Base-by-base conservation (phyloP, 2,329 filamentous ascomycete genomes). In the Neofusicoccum kwambonambiense region DNA sequence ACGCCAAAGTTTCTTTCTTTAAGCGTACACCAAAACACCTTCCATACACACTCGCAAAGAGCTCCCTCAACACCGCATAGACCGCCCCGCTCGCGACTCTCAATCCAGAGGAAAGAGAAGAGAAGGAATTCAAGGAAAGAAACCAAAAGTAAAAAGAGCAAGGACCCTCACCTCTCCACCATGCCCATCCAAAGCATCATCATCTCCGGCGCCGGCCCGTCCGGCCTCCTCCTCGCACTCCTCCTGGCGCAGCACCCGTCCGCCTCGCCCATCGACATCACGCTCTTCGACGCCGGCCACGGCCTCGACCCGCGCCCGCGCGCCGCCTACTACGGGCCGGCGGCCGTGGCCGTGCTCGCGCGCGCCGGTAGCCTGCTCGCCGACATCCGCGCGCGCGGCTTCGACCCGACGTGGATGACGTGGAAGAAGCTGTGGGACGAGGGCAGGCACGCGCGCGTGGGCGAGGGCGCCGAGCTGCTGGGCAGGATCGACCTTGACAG, bases 321-420 rank as follows among this genome's bases (percentile, higher is more conserved):
- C 34, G 87, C 87, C 13, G 84, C 86, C 2, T 85, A 88, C 73
- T 89, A 88, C 71, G 85, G 83, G 3, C 80, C 84, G 0, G 81
- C 86, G 0, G 86, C 86, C 1, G 82, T 86, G 49, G 83, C 83
- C 44, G 86, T 87, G 65, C 80, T 90, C 56, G 72, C 78, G 45
- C 81, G 84, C n/a, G 87, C 87, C 0, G 87, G 87, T 0, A 81
- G 11, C 6, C 22, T 89, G 11, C 75, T 89, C 17, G 80, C 82
- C n/a, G 80, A 83, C 69, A 76, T 84, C 13, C 77, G 77, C 22
- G 70, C 72, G 8, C 72, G 76, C 17, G 80, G 82, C 31, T 76
- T 83, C 62, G 27, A 27, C 35, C 61, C 61, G 39, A n/a, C n/a
- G 35, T 63, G 62, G 62, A 64, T 64, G 62, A 57, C 62, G 42